Evolutionary conservation across 257 asterid genomes (phyloP).

Genomic region (Solanum etuberosum): DNA sequence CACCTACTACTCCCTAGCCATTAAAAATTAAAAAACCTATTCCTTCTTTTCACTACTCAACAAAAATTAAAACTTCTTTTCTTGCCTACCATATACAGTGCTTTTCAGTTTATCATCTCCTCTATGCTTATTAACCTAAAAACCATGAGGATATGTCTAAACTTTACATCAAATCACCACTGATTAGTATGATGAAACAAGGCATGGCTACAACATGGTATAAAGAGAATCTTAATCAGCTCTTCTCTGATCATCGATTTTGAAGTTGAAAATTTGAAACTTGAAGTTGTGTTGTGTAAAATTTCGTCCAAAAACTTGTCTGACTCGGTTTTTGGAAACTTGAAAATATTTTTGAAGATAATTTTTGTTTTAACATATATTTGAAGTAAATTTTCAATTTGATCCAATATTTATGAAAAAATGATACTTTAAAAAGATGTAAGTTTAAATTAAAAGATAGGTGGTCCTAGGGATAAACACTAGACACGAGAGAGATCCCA

Average conservation of each 20-base stretch:
- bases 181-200: not conserved
- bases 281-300: not conserved
- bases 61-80: not conserved
- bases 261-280: not conserved
- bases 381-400: not conserved
- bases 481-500: conserved; percentile 79
- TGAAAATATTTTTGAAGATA: not conserved
- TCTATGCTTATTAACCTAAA: conserved; percentile 32
- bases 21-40: not conserved
- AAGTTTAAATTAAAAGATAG: not conserved
- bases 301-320: not conserved
- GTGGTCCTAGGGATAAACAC: conserved; percentile 38
- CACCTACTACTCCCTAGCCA: not conserved
- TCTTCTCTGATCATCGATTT: not conserved
- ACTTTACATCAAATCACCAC: conserved; percentile 1
- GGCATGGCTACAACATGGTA: not conserved
- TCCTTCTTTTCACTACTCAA: not conserved
- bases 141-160: conserved; percentile 9
- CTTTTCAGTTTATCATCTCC: conserved; percentile 28
- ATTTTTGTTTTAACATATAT: not conserved
- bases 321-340: accelerated
- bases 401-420: too few relatives aligned
- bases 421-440: not conserved
- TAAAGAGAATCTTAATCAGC: not conserved
- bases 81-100: conserved; percentile 7